Evolutionary conservation across 2,329 filamentous ascomycete genomes (phyloP).

Genomic region (Sporothrix inflata): DNA sequence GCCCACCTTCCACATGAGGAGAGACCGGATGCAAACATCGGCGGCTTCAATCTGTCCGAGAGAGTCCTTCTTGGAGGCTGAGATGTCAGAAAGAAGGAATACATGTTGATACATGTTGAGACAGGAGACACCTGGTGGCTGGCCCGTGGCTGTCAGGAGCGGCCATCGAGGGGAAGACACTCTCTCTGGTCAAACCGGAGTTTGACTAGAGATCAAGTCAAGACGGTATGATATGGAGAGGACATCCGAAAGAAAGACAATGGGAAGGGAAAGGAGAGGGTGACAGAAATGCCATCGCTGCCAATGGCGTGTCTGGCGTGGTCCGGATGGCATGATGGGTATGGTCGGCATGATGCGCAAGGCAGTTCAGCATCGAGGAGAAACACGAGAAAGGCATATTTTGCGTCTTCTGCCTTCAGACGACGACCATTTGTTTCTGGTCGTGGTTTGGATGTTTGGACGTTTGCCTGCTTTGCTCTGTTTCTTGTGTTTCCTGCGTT

Average conservation of each 20-base stretch:
- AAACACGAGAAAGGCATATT: neutral
- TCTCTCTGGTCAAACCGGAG: constrained; percentile 10
- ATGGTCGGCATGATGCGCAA: neutral
- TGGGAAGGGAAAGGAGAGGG: neutral
- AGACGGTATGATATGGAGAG: neutral
- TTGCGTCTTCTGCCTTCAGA: neutral
- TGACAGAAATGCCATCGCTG: neutral
- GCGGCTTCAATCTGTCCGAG: constrained; percentile 18
- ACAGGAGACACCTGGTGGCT: neutral
- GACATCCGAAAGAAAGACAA: neutral
- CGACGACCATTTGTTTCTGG: neutral
- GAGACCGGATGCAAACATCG: constrained; percentile 20
- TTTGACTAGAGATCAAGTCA: constrained; percentile 7
- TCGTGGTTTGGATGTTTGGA: neutral
- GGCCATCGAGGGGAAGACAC: neutral
- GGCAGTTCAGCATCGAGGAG: constrained; percentile 1
- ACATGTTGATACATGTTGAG: neutral
- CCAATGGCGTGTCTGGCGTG: neutral
- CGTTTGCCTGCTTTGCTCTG: constrained; percentile 1
- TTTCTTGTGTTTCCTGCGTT: constrained; percentile 9
- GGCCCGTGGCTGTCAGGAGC: constrained; percentile 6
- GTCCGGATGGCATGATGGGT: neutral
- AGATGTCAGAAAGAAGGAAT: neutral
- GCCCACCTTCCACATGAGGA: neutral
- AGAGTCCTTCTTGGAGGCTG: neutral